Percentiles rank a stretch among this genome's conserved stretches.
phyloP scores from a whole-genome alignment of 768 basidiomycete species.

The Suillus paluster region DNA sequence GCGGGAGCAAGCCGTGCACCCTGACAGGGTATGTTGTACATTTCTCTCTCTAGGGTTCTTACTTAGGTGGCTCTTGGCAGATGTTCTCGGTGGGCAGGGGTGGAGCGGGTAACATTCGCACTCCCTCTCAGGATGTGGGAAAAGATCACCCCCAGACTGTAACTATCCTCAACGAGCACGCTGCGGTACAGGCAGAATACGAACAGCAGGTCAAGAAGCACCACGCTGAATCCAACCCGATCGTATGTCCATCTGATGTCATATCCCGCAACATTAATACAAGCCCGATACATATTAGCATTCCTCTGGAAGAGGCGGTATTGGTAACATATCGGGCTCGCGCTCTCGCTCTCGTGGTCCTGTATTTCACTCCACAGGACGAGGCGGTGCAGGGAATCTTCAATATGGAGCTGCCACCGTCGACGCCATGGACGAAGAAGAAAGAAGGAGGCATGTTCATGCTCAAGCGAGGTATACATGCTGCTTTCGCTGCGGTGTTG shows the following conservation, averaged over 20 bases:
- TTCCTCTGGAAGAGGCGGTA: constrained; percentile 69
- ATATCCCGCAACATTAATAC: constrained; percentile 1
- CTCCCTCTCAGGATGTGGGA: constrained; percentile 62
- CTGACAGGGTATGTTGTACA: constrained; percentile 38
- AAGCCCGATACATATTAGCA: constrained; percentile 37
- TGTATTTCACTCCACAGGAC: constrained; percentile 53
- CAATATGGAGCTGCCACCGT: constrained; percentile 29
- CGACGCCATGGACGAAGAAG: constrained; percentile 37
- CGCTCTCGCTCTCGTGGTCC: constrained; percentile 55
- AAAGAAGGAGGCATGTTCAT: constrained; percentile 35
- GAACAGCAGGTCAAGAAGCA: constrained; percentile 29
- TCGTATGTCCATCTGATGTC: constrained; percentile 37
- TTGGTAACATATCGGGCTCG: constrained; percentile 60
- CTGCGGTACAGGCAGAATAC: constrained; percentile 22
- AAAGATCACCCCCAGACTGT: constrained; percentile 25
- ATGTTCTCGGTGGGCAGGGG: constrained; percentile 70
- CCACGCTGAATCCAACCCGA: constrained; percentile 31
- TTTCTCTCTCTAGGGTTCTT: background rate
- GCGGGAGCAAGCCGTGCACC: constrained; percentile 52
- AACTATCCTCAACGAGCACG: constrained; percentile 33
- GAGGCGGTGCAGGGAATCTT: constrained; percentile 70
- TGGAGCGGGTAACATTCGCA: constrained; percentile 85
- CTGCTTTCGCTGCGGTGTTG: background rate
- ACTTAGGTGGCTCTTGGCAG: constrained; percentile 12
- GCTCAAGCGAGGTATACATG: constrained; percentile 46